Percentiles rank a stretch among this genome's conserved stretches.
Conservation (phyloP, 75 land plant species). For the Selaginella tamariscina region DNA sequence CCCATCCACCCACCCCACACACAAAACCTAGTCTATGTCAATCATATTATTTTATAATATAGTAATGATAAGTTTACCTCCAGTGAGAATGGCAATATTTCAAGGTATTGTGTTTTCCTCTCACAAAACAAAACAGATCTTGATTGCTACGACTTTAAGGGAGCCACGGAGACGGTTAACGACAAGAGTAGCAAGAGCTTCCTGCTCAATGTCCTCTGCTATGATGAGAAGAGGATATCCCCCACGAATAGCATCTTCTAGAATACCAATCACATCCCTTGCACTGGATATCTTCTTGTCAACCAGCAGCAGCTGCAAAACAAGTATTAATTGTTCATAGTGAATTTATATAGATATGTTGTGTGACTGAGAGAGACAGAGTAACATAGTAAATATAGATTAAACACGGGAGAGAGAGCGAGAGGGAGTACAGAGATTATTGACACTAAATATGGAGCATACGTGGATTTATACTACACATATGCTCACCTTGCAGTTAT, state of each 20-base stretch:
- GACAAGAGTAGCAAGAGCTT: slow-evolving; percentile 6
- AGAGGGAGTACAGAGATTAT: too few species aligned
- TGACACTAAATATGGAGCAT: too few species aligned
- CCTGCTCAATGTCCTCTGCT: slow-evolving; percentile 76
- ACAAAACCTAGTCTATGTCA: too few species aligned
- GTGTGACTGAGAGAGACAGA: too few species aligned
- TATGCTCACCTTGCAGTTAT: slow-evolving; percentile 56
- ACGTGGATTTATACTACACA: too few species aligned
- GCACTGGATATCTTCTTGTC: slow-evolving; percentile 75
- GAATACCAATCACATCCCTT: slow-evolving; percentile 48
- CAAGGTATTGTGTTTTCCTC: neutral
- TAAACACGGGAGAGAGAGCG: too few species aligned
- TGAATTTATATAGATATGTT: too few species aligned
- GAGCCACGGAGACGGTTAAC: slow-evolving; percentile 5
- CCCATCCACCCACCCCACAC: too few species aligned
- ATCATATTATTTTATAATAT: too few species aligned
- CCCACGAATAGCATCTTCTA: slow-evolving; percentile 82
- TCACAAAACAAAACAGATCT: neutral
- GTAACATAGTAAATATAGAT: too few species aligned
- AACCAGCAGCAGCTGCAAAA: slow-evolving; percentile 57
- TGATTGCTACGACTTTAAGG: neutral
- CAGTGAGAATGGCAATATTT: neutral
- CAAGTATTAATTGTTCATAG: neutral
- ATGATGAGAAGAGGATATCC: slow-evolving; percentile 68
- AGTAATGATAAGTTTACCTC: neutral